These are phyloP conservation scores for Calonectria ilicicola DNA, from an alignment of 2,329 filamentous ascomycete genomes.

Conservation along the genomic window DNA sequence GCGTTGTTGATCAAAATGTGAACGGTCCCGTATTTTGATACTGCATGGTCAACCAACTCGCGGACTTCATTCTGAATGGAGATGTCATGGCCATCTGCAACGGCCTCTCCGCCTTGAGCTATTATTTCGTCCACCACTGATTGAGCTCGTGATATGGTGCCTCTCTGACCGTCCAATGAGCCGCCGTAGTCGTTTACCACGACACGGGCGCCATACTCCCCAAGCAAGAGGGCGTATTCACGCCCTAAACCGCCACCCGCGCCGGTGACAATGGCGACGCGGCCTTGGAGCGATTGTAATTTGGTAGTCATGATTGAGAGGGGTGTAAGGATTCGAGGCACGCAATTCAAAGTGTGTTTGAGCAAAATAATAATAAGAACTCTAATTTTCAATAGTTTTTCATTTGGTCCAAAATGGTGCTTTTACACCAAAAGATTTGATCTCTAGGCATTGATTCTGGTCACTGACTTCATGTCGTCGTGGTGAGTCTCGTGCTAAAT, in stretches of 20 bases:
- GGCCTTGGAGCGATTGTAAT: too few species aligned
- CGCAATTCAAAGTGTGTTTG: too few species aligned
- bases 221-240: conserved; percentile 36
- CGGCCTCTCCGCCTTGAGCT: conserved; percentile 23
- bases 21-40: not conserved
- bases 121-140: conserved; percentile 34
- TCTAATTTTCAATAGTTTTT: too few species aligned
- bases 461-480: too few species aligned
- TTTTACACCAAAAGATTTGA: too few species aligned
- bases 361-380: too few species aligned
- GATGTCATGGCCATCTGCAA: conserved; percentile 32
- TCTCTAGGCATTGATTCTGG: too few species aligned
- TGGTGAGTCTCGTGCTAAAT: too few species aligned
- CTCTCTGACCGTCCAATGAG: conserved; percentile 16
- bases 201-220: conserved; percentile 27
- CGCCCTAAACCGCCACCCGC: conserved; percentile 39
- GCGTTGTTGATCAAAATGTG: conserved; percentile 29
- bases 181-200: conserved; percentile 33
- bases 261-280: conserved; percentile 1
- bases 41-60: conserved; percentile 16
- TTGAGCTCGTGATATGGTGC: conserved; percentile 21
- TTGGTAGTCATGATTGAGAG: too few species aligned
- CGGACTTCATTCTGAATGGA: conserved; percentile 20
- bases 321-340: too few species aligned
- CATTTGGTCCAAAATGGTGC: too few species aligned